Evolutionary conservation across 331 rosid genomes (phyloP).

Genomic region (Dryas integrifolia): DNA sequence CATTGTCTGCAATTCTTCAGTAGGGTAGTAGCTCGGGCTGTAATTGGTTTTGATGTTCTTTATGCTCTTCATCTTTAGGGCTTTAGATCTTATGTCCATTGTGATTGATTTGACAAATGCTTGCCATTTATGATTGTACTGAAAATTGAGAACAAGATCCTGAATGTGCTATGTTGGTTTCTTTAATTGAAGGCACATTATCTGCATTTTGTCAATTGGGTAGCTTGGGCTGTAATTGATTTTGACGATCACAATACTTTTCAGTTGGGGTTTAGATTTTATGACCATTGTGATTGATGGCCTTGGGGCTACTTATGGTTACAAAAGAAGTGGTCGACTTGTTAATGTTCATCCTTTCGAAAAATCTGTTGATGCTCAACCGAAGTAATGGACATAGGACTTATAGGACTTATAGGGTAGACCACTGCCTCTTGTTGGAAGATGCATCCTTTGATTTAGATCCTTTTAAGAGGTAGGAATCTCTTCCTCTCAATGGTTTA

Average conservation of each 20-base stretch:
- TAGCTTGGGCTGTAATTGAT: not conserved
- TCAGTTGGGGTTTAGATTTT: not conserved
- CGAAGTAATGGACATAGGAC: not conserved
- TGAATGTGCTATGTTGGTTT: not conserved
- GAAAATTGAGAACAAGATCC: not conserved
- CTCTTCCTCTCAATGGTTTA: not conserved
- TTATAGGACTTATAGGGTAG: not conserved
- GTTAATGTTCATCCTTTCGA: not conserved
- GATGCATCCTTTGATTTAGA: not conserved
- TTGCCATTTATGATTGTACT: not conserved
- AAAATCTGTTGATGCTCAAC: not conserved
- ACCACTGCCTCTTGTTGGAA: not conserved
- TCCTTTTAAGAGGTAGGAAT: slow-evolving; percentile 1
- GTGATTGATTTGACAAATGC: not conserved
- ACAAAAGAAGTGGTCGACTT: not conserved
- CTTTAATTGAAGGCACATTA: not conserved
- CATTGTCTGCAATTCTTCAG: not conserved
- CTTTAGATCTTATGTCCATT: not conserved
- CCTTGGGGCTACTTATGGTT: not conserved
- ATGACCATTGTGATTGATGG: not conserved
- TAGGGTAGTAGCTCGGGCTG: not conserved
- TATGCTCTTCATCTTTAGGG: not conserved
- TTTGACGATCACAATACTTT: not conserved
- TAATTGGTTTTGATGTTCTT: not conserved
- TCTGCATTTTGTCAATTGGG: not conserved